Evolutionary conservation across 805 yeast genomes (phyloP).

Genomic region (Candida cerambycidarum): DNA sequence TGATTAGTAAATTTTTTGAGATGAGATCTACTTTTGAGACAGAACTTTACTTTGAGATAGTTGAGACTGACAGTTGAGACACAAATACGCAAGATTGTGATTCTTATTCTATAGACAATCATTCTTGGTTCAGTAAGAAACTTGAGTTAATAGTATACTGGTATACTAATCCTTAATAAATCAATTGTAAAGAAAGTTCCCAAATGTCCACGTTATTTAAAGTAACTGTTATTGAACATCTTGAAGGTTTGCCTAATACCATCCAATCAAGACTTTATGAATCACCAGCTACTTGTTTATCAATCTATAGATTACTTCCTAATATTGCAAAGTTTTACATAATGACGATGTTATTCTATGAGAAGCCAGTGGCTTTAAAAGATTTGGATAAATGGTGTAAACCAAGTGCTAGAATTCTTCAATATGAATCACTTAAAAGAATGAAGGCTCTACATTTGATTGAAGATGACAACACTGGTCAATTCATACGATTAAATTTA

Average conservation of each 20-base stretch:
- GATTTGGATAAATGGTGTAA: constrained; percentile 78
- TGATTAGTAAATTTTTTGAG: constrained; percentile 10
- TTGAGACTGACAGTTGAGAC: too few relatives aligned
- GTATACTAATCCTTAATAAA: constrained; percentile 4
- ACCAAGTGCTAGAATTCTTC: constrained; percentile 53
- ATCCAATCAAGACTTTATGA: constrained; percentile 81
- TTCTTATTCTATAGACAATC: too few relatives aligned
- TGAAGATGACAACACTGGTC: constrained; percentile 53
- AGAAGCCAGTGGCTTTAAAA: constrained; percentile 63
- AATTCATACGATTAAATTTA: constrained; percentile 58
- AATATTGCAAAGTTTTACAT: constrained; percentile 85
- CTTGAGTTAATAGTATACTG: not conserved
- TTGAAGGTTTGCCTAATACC: constrained; percentile 84
- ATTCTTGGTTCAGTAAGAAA: too few relatives aligned
- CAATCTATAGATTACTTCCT: constrained; percentile 87
- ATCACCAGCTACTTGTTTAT: constrained; percentile 87
- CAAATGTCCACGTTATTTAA: constrained; percentile 11
- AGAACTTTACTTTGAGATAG: too few relatives aligned
- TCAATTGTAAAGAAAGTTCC: too few relatives aligned
- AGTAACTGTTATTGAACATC: constrained; percentile 74
- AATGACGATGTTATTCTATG: constrained; percentile 83
- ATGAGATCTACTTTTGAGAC: too few relatives aligned
- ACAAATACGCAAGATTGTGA: too few relatives aligned
- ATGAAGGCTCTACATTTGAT: constrained; percentile 75
- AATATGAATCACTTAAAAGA: constrained; percentile 76